Evolutionary conservation across 352 stramenopile genomes (phyloP).

Genomic region (Phytophthora hybrid): DNA sequence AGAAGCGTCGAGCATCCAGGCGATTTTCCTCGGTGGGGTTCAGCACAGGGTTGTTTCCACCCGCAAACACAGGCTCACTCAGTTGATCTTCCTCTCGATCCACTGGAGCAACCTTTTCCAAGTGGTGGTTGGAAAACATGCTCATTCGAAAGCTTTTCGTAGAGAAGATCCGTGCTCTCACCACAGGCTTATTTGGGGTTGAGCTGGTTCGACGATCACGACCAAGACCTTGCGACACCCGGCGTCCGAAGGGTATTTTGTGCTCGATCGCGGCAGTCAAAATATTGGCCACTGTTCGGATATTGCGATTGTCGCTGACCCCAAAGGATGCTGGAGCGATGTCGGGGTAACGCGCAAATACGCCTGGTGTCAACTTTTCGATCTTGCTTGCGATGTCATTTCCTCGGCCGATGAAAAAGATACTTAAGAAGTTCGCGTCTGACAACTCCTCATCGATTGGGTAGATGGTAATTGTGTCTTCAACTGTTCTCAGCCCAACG

Average conservation of each 20-base stretch:
- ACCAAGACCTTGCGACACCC: constrained; percentile 32
- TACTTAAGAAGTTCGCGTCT: constrained; percentile 61
- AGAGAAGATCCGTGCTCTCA: not conserved
- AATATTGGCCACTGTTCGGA: constrained; percentile 47
- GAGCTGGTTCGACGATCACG: constrained; percentile 28
- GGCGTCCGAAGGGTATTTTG: constrained; percentile 40
- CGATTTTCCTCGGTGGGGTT: constrained; percentile 18
- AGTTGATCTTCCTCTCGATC: constrained; percentile 30
- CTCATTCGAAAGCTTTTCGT: constrained; percentile 29
- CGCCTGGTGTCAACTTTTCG: constrained; percentile 54
- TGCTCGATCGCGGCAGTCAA: constrained; percentile 40
- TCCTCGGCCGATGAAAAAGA: constrained; percentile 67
- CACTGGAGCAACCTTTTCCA: constrained; percentile 42
- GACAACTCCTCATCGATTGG: constrained; percentile 56
- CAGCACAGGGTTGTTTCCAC: constrained; percentile 10
- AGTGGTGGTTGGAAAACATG: constrained; percentile 26
- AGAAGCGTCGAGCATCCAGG: constrained; percentile 29
- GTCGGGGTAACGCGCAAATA: constrained; percentile 60
- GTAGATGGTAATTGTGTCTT: constrained; percentile 61
- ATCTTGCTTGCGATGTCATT: constrained; percentile 64
- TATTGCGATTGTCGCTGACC: constrained; percentile 41
- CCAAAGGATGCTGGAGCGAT: constrained; percentile 52
- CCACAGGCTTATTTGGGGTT: constrained; percentile 7
- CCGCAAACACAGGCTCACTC: constrained; percentile 12
- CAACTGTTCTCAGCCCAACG: constrained; percentile 60